Evolutionary conservation across 495 filamentous ascomycete genomes (phyloP).

Genomic region (Chaetomium fimeti): DNA sequence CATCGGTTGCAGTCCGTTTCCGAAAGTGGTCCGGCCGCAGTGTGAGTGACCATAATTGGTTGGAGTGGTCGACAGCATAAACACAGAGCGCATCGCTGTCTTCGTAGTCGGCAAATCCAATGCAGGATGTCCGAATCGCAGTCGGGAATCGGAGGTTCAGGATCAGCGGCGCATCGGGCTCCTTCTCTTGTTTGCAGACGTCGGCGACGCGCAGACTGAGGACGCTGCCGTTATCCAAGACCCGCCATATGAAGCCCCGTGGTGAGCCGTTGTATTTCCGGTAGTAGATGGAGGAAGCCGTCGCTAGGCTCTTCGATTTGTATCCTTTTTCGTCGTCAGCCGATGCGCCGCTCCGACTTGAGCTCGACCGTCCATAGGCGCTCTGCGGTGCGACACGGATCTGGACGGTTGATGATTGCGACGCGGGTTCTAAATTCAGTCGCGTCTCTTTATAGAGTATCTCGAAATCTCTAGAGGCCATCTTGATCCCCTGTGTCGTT

Average conservation of each 20-base stretch:
- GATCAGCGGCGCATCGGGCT: constrained; percentile 66
- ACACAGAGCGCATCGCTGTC: constrained; percentile 75
- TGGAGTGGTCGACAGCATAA: constrained; percentile 74
- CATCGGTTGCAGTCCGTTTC: constrained; percentile 62
- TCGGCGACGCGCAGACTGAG: constrained; percentile 83
- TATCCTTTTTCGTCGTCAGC: constrained; percentile 75
- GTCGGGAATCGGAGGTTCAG: constrained; percentile 74
- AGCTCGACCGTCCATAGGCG: constrained; percentile 43
- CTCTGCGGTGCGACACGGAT: constrained; percentile 63
- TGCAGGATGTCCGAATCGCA: constrained; percentile 66
- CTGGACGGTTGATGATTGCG: constrained; percentile 64
- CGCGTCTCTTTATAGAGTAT: constrained; percentile 83
- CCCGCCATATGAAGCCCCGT: constrained; percentile 83
- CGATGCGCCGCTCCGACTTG: constrained; percentile 15
- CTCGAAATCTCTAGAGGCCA: constrained; percentile 44
- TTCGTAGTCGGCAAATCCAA: constrained; percentile 76
- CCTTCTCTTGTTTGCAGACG: constrained; percentile 65
- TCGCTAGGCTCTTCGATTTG: constrained; percentile 67
- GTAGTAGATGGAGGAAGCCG: constrained; percentile 80
- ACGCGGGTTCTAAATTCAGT: constrained; percentile 73
- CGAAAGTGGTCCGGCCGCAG: constrained; percentile 80
- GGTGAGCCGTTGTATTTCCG: constrained; percentile 70
- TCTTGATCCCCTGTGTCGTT: constrained; percentile 41
- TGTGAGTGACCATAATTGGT: constrained; percentile 75
- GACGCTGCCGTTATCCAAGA: constrained; percentile 75